Percentiles rank a stretch among this genome's conserved stretches.
phyloP scores from a whole-genome alignment of 306 rosid species.

The Canavalia gladiata region DNA sequence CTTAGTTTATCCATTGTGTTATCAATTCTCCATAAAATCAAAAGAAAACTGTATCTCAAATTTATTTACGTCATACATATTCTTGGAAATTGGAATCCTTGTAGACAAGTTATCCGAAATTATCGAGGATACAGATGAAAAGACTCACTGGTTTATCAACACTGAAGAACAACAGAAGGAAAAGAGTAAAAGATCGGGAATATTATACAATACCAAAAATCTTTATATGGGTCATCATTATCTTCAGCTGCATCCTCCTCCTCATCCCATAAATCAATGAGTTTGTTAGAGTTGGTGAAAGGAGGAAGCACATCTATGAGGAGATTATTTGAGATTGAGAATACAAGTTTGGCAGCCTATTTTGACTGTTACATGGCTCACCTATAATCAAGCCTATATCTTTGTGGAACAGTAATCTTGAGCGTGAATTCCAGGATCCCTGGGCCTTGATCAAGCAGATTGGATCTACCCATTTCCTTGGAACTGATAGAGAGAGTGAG shows the following conservation, averaged over 20 bases:
- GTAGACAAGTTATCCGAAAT: conserved; percentile 57
- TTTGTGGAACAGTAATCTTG: conserved; percentile 80
- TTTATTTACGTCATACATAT: conserved; percentile 4
- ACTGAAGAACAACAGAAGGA: conserved; percentile 60
- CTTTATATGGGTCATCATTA: conserved; percentile 45
- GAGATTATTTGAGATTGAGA: conserved; percentile 91
- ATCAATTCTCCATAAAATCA: conserved; percentile 40
- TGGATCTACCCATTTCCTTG: conserved; percentile 48
- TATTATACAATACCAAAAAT: conserved; percentile 73
- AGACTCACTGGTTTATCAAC: conserved; percentile 53
- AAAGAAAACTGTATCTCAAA: conserved; percentile 6
- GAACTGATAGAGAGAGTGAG: conserved; percentile 48
- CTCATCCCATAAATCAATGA: conserved; percentile 56
- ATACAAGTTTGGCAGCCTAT: conserved; percentile 71
- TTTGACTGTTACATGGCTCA: conserved; percentile 70
- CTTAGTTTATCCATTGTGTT: conserved; percentile 40
- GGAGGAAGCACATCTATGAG: conserved; percentile 77
- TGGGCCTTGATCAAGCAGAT: conserved; percentile 67
- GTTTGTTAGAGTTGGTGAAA: conserved; percentile 79
- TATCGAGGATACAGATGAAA: conserved; percentile 67
- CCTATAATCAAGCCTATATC: conserved; percentile 71
- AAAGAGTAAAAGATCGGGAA: conserved; percentile 52
- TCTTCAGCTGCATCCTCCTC: conserved; percentile 54
- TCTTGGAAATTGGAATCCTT: conserved; percentile 3
- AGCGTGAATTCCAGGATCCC: conserved; percentile 58